Conservation (phyloP, 257 asterid species). For the Jasminum sambac region DNA sequence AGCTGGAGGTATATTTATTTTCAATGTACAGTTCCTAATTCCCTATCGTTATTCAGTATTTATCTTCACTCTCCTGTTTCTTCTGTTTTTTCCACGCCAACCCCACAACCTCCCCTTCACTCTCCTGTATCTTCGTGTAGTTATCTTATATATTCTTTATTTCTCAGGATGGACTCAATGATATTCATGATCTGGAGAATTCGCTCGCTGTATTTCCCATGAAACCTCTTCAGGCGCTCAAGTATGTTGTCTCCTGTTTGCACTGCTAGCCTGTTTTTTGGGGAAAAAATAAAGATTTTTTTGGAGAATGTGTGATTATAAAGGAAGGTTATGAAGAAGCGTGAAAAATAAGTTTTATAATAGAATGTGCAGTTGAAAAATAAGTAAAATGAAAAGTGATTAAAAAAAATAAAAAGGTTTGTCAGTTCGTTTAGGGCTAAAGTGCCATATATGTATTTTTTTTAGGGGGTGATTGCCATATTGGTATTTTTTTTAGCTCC, state of each 20-base stretch:
- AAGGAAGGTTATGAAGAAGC: too few relatives aligned
- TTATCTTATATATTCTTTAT: constrained; percentile 22
- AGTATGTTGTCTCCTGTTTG: constrained; percentile 41
- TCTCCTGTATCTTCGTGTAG: background rate
- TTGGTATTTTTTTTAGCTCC: too few relatives aligned
- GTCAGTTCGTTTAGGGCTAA: too few relatives aligned
- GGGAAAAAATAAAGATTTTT: too few relatives aligned
- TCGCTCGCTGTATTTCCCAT: constrained; percentile 87
- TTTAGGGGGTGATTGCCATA: too few relatives aligned
- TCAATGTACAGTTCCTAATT: background rate
- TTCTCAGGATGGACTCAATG: constrained; percentile 62
- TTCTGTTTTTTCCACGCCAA: background rate
- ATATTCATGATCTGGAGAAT: constrained; percentile 62
- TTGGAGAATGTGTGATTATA: too few relatives aligned
- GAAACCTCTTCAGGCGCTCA: constrained; percentile 93
- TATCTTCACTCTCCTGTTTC: background rate
- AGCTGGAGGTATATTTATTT: constrained; percentile 46
- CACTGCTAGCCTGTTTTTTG: too few relatives aligned
- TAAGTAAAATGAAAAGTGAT: too few relatives aligned
- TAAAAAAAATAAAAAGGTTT: too few relatives aligned
- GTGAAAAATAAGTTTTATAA: too few relatives aligned
- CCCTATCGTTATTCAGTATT: background rate
- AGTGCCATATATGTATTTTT: too few relatives aligned
- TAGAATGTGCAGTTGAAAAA: too few relatives aligned
- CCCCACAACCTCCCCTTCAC: background rate